Conservation (phyloP, 1,284 basidiomycete genomes). For the Golubevia sp. region DNA sequence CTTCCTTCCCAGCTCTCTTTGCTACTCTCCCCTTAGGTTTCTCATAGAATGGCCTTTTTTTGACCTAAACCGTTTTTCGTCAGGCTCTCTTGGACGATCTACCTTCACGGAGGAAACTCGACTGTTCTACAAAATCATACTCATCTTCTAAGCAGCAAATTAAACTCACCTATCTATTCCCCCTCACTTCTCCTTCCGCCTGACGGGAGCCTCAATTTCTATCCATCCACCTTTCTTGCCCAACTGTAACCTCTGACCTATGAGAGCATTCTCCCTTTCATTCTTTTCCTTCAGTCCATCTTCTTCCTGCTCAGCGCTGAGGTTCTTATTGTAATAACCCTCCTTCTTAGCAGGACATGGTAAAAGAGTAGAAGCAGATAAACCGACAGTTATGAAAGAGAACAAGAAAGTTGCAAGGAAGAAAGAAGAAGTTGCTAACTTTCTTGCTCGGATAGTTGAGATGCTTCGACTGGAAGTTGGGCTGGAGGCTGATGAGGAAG, state of each 20-base stretch:
- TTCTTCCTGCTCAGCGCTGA: conserved; percentile 10
- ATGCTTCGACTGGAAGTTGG: conserved; percentile 5
- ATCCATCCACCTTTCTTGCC: conserved; percentile 41
- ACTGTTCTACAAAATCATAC: no score
- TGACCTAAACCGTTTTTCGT: no score
- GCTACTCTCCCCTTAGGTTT: no score
- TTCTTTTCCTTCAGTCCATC: conserved; percentile 1
- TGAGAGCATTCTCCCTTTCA: conserved; percentile 9
- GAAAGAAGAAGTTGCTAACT: conserved; percentile 25
- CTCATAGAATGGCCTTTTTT: no score
- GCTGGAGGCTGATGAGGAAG: no score
- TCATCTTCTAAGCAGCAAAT: no score
- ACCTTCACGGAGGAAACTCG: no score
- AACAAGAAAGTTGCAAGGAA: conserved; percentile 36
- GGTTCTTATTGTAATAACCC: background rate
- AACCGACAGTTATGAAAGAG: conserved; percentile 30
- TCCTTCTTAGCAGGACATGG: conserved; percentile 33
- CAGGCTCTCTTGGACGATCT: no score
- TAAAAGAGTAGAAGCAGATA: conserved; percentile 34
- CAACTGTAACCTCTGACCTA: conserved; percentile 27
- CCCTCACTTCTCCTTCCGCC: no score
- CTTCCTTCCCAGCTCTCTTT: no score
- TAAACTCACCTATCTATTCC: no score
- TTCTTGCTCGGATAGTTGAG: conserved; percentile 15
- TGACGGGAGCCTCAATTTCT: conserved; percentile 24